These are phyloP conservation scores for Trametopsis cervina DNA, from an alignment of 768 basidiomycete genomes.

Conservation along the genomic window DNA sequence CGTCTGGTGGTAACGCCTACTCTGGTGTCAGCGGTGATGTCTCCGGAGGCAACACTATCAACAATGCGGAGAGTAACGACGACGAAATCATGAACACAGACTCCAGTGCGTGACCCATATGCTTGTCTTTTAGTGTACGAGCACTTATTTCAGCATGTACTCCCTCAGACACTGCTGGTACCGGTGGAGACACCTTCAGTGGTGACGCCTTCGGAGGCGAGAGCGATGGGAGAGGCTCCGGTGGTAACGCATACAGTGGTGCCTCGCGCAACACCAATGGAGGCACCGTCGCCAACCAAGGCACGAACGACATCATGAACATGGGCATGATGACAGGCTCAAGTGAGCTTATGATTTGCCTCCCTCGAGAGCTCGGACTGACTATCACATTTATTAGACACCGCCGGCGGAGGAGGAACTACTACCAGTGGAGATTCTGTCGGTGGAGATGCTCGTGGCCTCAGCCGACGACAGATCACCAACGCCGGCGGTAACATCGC, in stretches of 20 bases:
- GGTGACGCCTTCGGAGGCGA: conserved; percentile 13
- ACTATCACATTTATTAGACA: too few relatives aligned
- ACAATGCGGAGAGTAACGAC: conserved; percentile 7
- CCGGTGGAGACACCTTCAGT: conserved; percentile 6
- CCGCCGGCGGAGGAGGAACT: conserved; percentile 7
- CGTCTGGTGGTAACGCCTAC: conserved; percentile 11
- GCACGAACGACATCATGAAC: conserved; percentile 12
- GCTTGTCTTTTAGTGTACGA: too few relatives aligned
- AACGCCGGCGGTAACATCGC: conserved; percentile 10
- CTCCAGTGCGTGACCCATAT: conserved; percentile 11
- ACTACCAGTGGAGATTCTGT: conserved; percentile 13
- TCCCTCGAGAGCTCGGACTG: too few relatives aligned
- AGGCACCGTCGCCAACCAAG: conserved; percentile 9
- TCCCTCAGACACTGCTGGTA: conserved; percentile 8
- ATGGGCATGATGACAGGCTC: too few relatives aligned
- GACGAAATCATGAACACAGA: conserved; percentile 9
- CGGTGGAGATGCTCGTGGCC: conserved; percentile 9
- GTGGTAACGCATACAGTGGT: conserved; percentile 12
- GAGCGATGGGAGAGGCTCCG: conserved; percentile 9
- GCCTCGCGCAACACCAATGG: conserved; percentile 9
- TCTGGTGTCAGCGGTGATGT: conserved; percentile 10
- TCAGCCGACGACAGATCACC: conserved; percentile 6
- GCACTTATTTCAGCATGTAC: too few relatives aligned
- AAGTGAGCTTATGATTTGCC: too few relatives aligned
- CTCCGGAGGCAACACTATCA: conserved; percentile 7